A percentile compares a stretch with the other conserved stretches of the same genome.
phyloP scores from a whole-genome alignment of 768 basidiomycete species.

The Ramaria rubella region DNA sequence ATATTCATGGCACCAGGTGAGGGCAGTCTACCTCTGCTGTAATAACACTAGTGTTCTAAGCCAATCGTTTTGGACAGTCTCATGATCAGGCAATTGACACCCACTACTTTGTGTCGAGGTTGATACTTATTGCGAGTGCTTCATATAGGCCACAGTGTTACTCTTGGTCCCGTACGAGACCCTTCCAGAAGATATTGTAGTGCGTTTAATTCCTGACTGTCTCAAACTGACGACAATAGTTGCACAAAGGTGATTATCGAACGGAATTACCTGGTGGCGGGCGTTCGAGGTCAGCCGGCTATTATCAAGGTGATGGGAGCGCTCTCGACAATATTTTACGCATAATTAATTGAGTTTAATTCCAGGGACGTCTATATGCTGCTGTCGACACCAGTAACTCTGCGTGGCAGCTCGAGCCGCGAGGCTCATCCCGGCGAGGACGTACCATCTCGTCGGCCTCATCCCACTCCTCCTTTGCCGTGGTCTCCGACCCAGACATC shows the following conservation, averaged over 20 bases:
- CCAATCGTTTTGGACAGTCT: slow-evolving; percentile 44
- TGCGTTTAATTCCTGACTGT: slow-evolving; percentile 27
- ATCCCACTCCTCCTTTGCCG: slow-evolving; percentile 74
- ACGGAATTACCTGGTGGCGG: slow-evolving; percentile 62
- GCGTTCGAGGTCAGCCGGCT: slow-evolving; percentile 61
- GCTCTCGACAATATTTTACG: background rate
- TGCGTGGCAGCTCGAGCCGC: slow-evolving; percentile 78
- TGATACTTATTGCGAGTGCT: slow-evolving; percentile 19
- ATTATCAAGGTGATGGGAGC: slow-evolving; percentile 58
- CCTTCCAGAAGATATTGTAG: slow-evolving; percentile 63
- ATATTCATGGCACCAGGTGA: slow-evolving; percentile 86
- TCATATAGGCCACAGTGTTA: slow-evolving; percentile 62
- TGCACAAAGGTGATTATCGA: slow-evolving; percentile 61
- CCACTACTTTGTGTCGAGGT: slow-evolving; percentile 11
- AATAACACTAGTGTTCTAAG: background rate
- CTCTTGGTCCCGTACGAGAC: slow-evolving; percentile 68
- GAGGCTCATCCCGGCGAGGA: slow-evolving; percentile 50
- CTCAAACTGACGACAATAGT: background rate
- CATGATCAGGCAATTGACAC: slow-evolving; percentile 67
- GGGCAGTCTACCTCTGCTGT: slow-evolving; percentile 20
- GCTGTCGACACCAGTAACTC: slow-evolving; percentile 59
- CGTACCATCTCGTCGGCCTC: slow-evolving; percentile 72
- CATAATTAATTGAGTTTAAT: background rate
- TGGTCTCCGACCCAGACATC: slow-evolving; percentile 74
- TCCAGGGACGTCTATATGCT: slow-evolving; percentile 68